Evolutionary conservation across 1,284 basidiomycete species (phyloP).

Genomic region (Ganoderma meredithae): DNA sequence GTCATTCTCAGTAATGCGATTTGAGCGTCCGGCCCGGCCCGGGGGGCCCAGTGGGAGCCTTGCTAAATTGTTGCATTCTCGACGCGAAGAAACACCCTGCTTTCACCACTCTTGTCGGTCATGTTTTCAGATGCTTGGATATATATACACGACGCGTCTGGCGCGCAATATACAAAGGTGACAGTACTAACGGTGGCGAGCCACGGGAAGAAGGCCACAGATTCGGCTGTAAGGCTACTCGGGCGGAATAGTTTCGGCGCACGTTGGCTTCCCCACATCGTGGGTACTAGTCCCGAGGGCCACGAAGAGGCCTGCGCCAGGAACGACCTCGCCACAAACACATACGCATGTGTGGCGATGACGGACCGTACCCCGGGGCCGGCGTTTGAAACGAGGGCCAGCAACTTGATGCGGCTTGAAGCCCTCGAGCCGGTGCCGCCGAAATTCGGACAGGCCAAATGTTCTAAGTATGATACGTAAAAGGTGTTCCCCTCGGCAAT

Average conservation of each 20-base stretch:
- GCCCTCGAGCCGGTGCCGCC: constrained; percentile 4
- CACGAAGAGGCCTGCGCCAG: constrained; percentile 26
- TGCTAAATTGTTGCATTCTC: too few species aligned
- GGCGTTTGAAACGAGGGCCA: constrained; percentile 3
- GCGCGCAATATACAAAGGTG: too few species aligned
- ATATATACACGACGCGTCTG: too few species aligned
- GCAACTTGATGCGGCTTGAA: background rate
- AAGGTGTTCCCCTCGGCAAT: background rate
- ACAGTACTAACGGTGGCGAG: too few species aligned
- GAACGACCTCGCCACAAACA: constrained; percentile 10
- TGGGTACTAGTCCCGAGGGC: constrained; percentile 26
- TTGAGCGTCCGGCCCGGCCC: too few species aligned
- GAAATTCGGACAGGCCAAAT: background rate
- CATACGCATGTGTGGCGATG: background rate
- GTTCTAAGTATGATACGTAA: background rate
- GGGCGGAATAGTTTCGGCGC: constrained; percentile 13
- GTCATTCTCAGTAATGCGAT: too few species aligned
- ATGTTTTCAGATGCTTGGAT: too few species aligned
- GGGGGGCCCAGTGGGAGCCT: too few species aligned
- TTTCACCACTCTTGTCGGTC: too few species aligned
- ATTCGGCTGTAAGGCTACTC: background rate
- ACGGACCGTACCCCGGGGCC: constrained; percentile 23
- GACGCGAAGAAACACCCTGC: too few species aligned
- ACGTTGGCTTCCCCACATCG: constrained; percentile 22
- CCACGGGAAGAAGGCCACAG: background rate